Percentiles rank a stretch among this genome's conserved stretches.
These are phyloP conservation scores for Ochromonadaceae sp. DNA, from an alignment of 352 stramenopile genomes.

Conservation along the genomic window DNA sequence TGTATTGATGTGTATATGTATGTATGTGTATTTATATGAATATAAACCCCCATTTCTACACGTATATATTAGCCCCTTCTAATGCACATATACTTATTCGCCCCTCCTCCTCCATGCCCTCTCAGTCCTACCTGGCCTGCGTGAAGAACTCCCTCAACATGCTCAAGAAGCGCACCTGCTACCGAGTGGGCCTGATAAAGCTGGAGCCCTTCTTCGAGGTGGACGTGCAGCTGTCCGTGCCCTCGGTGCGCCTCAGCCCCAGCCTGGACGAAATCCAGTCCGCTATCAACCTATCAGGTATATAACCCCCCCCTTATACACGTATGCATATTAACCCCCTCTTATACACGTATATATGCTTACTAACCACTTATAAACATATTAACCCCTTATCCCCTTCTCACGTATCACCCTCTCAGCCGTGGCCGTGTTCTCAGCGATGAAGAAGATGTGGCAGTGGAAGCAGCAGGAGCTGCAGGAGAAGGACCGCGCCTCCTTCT, in stretches of 20 bases:
- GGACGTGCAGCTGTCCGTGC: conserved; percentile 84
- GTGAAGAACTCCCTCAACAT: conserved; percentile 94
- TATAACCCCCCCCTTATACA: too few species aligned
- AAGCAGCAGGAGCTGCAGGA: conserved; percentile 32
- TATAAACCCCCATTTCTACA: too few species aligned
- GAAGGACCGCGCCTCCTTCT: conserved; percentile 52
- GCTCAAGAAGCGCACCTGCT: conserved; percentile 91
- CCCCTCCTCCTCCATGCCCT: conserved; percentile 98
- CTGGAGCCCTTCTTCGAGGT: conserved; percentile 92
- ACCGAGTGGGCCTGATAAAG: conserved; percentile 40
- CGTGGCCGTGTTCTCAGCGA: conserved; percentile 85
- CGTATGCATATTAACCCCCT: too few species aligned
- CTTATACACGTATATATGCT: too few species aligned
- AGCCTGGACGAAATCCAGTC: conserved; percentile 91
- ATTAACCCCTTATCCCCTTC: too few species aligned
- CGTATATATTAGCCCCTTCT: too few species aligned
- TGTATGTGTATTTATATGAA: too few species aligned
- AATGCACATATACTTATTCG: too few species aligned
- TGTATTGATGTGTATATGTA: too few species aligned
- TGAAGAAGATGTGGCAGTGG: conserved; percentile 88
- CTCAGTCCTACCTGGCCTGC: conserved; percentile 79
- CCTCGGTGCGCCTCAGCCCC: conserved; percentile 78
- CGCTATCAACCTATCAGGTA: conserved; percentile 92
- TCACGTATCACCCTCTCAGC: too few species aligned
- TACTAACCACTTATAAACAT: too few species aligned